Evolutionary conservation across 352 stramenopile genomes (phyloP).

Genomic region (Sclerospora graminicola): DNA sequence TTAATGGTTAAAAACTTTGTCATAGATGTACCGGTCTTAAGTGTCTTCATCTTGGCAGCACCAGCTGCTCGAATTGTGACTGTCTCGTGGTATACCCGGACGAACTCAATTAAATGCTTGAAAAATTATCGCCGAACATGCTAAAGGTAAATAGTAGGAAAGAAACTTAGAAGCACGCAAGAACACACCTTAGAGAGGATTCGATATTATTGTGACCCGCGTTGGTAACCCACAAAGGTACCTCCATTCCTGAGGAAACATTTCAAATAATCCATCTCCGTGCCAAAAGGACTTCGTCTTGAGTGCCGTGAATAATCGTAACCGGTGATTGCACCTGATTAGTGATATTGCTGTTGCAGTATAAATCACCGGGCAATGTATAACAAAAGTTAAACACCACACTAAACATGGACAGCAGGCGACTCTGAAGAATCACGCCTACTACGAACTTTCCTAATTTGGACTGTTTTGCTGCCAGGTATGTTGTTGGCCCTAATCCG

Average conservation of each 20-base stretch:
- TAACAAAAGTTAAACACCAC: constrained; percentile 98
- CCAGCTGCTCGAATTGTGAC: constrained; percentile 31
- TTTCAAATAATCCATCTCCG: constrained; percentile 90
- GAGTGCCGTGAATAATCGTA: constrained; percentile 97
- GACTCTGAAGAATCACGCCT: constrained; percentile 94
- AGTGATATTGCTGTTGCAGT: constrained; percentile 95
- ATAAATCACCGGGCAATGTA: constrained; percentile 94
- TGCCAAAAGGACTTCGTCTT: constrained; percentile 99
- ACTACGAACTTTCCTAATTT: constrained; percentile 84
- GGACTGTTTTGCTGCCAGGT: constrained; percentile 92
- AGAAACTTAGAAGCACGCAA: too few relatives aligned
- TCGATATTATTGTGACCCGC: constrained; percentile 99
- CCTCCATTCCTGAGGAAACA: constrained; percentile 86
- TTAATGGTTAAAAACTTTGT: constrained; percentile 9
- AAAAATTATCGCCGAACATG: constrained; percentile 61
- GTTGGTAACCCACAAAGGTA: constrained; percentile 95
- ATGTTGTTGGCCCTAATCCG: constrained; percentile 90
- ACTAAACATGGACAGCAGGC: constrained; percentile 93
- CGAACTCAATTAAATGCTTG: too few relatives aligned
- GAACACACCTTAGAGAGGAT: constrained; percentile 81
- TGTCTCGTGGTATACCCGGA: constrained; percentile 66
- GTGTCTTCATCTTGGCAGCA: constrained; percentile 20
- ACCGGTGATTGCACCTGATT: constrained; percentile 87
- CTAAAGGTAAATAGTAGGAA: constrained; percentile 36
- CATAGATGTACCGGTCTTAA: constrained; percentile 19